Evolutionary conservation across 2,329 filamentous ascomycete genomes (phyloP), one percentile per base, ranked within the genome.

Genomic region (Fusarium sp.): DNA sequence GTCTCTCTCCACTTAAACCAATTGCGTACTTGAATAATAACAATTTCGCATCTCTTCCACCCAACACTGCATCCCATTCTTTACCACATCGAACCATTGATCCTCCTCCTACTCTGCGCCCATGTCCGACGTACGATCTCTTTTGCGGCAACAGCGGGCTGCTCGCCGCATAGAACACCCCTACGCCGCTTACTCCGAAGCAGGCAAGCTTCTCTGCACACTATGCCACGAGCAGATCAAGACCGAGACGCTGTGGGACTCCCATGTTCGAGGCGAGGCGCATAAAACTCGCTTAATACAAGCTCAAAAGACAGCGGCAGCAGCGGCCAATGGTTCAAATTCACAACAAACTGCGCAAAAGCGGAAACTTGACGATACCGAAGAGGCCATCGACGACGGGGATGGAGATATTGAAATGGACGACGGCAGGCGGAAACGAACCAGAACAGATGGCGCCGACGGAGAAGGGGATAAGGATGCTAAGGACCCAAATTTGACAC

Each of bases 51-150:
- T 22, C 23, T 15, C 47, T 22, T 49, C 20, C 40, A 53, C 37
- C 37, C 22, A 40, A 40, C 43, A 46, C 49, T 59, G 22, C 47
- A 40, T 49, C 35, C 27, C 25, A 30, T 32, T 44, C 32, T 48
- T 62, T 20, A 25, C 22, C 41, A 39, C 25, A 41, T 40, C 35
- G 48, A 60, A 60, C 13, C 19, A 41, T 57, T 6, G 19, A n/a
- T 51, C 11, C 14, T 23, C 14, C 51, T 50, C n/a, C 23, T 45
- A 22, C 54, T 33, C 37, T 43, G 32, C 37, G 43, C 62, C 45
- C 67, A 95, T 96, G 92, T 85, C 92, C 70, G 92, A 96, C 78
- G 90, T 93, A 25, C 90, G 93, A 72, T 87, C 92, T 35, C 87
- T 97, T 48, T 85, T 96, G 59, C 91, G 92, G 71, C 90, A 90